Evolutionary conservation across 2,329 filamentous ascomycete species (phyloP).

Genomic region (Immersiporthe knoxdaviesiana): DNA sequence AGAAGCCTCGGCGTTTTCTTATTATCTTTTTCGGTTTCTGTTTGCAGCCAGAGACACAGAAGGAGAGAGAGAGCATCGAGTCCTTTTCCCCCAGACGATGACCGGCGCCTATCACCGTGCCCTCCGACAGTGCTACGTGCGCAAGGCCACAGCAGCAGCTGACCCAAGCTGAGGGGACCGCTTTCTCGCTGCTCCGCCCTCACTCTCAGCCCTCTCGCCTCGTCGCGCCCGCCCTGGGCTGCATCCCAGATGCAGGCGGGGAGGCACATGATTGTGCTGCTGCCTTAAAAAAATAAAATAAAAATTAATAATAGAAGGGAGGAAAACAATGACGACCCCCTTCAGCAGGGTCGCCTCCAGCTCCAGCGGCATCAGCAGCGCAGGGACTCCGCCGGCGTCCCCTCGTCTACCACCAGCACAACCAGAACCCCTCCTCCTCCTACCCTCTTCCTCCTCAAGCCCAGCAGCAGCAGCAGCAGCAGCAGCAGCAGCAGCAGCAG

Average conservation of each 20-base stretch:
- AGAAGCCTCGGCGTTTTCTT: constrained; percentile 2
- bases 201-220: constrained; percentile 3
- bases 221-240: constrained; percentile 7
- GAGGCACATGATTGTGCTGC: constrained; percentile 8
- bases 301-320: too few species aligned
- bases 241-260: constrained; percentile 4
- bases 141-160: constrained; percentile 7
- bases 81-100: not conserved
- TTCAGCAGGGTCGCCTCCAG: constrained; percentile 13
- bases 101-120: constrained; percentile 14
- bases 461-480: too few species aligned
- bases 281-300: not conserved
- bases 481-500: too few species aligned
- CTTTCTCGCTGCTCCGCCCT: not conserved
- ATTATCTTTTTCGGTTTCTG: not conserved
- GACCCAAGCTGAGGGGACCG: constrained; percentile 16
- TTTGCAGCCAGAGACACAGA: too few species aligned
- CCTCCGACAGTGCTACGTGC: constrained; percentile 20
- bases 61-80: constrained; percentile 4
- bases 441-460: not conserved
- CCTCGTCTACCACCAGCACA: not conserved
- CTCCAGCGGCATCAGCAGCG: constrained; percentile 6
- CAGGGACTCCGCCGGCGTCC: constrained; percentile 10
- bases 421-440: not conserved
- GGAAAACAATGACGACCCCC: constrained; percentile 15